Evolutionary conservation across 768 basidiomycete genomes (phyloP), one percentile per base, ranked within the genome.

Genomic region (Boletales sp.): DNA sequence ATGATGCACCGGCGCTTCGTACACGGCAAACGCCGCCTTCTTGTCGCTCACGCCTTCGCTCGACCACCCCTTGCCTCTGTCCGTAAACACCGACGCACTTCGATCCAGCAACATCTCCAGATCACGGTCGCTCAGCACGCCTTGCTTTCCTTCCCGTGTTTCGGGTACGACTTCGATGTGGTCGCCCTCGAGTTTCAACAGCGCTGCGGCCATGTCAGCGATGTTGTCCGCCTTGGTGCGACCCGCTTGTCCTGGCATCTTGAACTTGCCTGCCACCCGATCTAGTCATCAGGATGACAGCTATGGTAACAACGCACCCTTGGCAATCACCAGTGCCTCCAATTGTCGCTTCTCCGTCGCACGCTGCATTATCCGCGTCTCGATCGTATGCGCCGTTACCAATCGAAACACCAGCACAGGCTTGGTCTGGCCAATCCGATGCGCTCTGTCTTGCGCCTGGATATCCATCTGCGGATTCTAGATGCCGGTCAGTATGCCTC

Each of bases 381-480:
- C 95, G 58, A 99, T 78, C 3, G 93, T 97, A 67, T 94, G 87
- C 6, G 82, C 85, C 18, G 84, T 87, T 34, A 95, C 82, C 4
- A 97, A 75, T 35, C 95, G 78, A 72, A 91, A 95, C 50, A 97
- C 84, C 39, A 97, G 75, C 45, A 97, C 93, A 1, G 93, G 92
- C 56, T 75, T 84, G 27, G 83, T 97, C 70, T 97, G 95, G 2
- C 95, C 95, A 42, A 99, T 97, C 11, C 97, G 83, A 68, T 99
- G 95, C 0, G 94, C 94, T 32, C 95, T 80, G 59, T 97, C 95
- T 64, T 94, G 90, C 0, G 95, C 95, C 70, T 99, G 95, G 3
- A 90, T 75, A 56, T 99, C 95, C 84, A 94, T 94, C 72, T 97
- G 94, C 0, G 94, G 94, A 60, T 91, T 92, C 89, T 91, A 32